Base-by-base conservation (phyloP, 495 filamentous ascomycete genomes). In the Stereocaulon alpinum region DNA sequence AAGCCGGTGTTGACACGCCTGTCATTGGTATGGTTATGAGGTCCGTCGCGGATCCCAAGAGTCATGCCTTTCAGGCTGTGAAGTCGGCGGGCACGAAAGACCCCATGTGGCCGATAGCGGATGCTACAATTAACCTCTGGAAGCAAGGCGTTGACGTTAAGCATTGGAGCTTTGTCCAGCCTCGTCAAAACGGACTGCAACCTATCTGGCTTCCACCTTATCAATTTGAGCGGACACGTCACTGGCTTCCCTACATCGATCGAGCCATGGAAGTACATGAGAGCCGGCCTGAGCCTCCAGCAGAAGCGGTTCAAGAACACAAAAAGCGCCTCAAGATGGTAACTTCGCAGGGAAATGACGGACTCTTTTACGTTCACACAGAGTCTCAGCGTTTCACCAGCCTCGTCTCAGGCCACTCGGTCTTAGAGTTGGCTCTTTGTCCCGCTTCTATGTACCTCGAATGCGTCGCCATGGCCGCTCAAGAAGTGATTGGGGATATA, bases 391-490 rank as follows among this genome's bases (percentile, higher is more conserved):
- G 51, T 15, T 64, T 51, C 47, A 59, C 10, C 6, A 41, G 55
- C 3, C 55, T 59, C 18, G 60, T 64, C 24, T 59, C 59, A 30
- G 76, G 76, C 27, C 76, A 79, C 62, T 66, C 68, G 0, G 72
- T 75, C n/a, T 47, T 67, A 14, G 66, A 63, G 12, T 62, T 72
- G 48, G 55, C 64, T 24, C 66, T 79, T 2, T 70, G 68, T 47
- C 76, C 76, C 11, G 76, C 74, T 17, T 69, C 74, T 0, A 63
- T 79, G 58, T 78, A 77, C 47, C 55, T 75, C 40, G 76, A 79
- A 18, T 60, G 57, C 37, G 62, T 58, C 32, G 44, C 55, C 22
- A 61, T 60, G 62, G 58, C 24, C 2, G 10, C 53, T 2, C 61
- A 63, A 32, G 24, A 24, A 24, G 24, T 24, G 24, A 24, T 37